Base-by-base conservation (phyloP, 441 rosid genomes). In the Erodium moschatum region DNA sequence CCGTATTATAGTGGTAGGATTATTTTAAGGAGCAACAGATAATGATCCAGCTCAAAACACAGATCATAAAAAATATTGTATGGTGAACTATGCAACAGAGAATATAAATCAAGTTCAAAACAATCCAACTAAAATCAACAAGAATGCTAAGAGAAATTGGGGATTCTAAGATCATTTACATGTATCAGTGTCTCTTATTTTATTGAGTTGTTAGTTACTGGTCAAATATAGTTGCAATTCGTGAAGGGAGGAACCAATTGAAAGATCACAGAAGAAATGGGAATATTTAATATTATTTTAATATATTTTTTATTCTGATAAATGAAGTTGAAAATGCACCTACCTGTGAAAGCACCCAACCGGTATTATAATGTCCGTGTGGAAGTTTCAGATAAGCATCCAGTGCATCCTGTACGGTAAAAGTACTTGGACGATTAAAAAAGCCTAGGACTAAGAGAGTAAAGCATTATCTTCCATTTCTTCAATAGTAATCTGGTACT, bases 281-380 rank as follows among this genome's bases (percentile, higher is more conserved):
- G 31, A 68, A 52, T 5, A 33, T 56, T 44, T 44, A 0, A 44
- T 10, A 44, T 44, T 9, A 56, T 18, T 9, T 56, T 16, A 16
- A 56, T 56, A 56, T 33, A 6, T 16, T 18, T 56, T 9, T 16
- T 56, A 56, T 8, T 18, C 6, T 56, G 62, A 19, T 18, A 6
- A 7, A 56, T 56, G 60, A 40, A 76, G 64, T 69, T 38, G 64
- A 74, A 64, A 66, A 29, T 29, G 69, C 62, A 48, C 31, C 70
- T 70, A 83, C 89, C 85, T 83, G 86, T 42, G 76, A 68, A 70
- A 83, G 84, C 70, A 83, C 84, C 89, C 86, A 85, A 60, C 76
- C 79, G 40, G 89, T 85, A 73, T 78, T 76, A 72, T 83, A 83
- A 69, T 85, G 86, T 78, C 79, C 82, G 70, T 71, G 77, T 60